Base-by-base conservation (phyloP, 441 rosid species). In the Biscutella auriculata region DNA sequence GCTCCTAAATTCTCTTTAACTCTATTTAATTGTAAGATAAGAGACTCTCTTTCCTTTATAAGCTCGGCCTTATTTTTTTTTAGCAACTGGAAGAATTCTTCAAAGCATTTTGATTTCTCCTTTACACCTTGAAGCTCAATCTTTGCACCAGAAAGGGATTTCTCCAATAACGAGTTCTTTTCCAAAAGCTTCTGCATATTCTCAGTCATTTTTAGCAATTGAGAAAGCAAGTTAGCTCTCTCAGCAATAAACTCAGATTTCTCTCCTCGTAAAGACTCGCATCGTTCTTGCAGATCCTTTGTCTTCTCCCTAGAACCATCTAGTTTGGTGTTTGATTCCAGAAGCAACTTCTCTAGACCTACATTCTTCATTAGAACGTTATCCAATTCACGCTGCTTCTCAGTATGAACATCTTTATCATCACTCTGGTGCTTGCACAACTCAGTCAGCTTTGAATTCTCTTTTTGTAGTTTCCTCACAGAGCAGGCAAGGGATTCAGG, bases 201-300 rank as follows among this genome's bases (percentile, higher is more conserved):
- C 75, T 88, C 93, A n/a, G 90, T 73, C 77, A 86, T 81, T 30
- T 68, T 64, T 66, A 85, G 95, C 62, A 95, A 63, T 66, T 95
- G 99, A 54, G 97, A 88, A 61, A 90, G 88, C 53, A 95, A 48
- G 56, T 74, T 63, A 10, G 88, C 76, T 76, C 90, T 73, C 71
- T 80, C 94, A 29, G 76, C 25, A 12, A 75, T 71, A 37, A 78
- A 81, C 57, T 69, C 63, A 28, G 78, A 67, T 74, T 81, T 85
- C 54, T 83, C 94, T 63, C 75, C 77, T 70, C 63, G 82, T 56
- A 90, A 76, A 76, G 81, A 73, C 56, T 78, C 86, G 45, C 79
- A 76, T 27, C 89, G 77, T 61, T 82, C 83, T 66, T 83, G 83
- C 65, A 81, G 59, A 63, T 76, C 76, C 37, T 69, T 62, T 11